Evolutionary conservation across 2,329 filamentous ascomycete genomes (phyloP), one percentile per base, ranked within the genome.

Genomic region (Tolypocladium album): DNA sequence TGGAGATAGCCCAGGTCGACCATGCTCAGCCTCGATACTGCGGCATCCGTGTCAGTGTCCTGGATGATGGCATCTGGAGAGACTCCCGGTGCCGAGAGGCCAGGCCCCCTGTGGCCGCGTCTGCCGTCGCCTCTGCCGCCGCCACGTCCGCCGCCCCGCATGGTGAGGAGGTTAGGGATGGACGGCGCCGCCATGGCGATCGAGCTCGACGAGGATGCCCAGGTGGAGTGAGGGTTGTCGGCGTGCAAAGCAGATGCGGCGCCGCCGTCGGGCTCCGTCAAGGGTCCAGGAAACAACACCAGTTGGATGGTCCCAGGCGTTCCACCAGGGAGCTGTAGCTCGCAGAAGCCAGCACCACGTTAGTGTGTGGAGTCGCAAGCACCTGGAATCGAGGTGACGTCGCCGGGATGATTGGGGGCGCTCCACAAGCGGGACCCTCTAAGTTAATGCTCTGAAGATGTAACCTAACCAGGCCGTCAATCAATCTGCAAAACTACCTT

Each of bases 41-140:
- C 90, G 34, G 94, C 94, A 77, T 99, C 94, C 62, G 87, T 87
- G 74, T 99, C 94, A 3, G 94, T 99, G 64, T 87, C 86, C 73
- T 96, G 93, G 60, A 99, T 87, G 47, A 88, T 83, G 61, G 81
- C 79, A 74, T 97, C 92, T 66, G 87, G 86, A 55, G 75, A 75
- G 50, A 69, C 65, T n/a, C 69, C 65, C 27, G 67, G 60, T 58
- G 64, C 66, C 64, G 66, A 67, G 58, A 68, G 72, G 63, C 70
- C 73, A 36, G 9, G 27, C 17, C 36, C 20, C 17, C 20, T 20
- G 17, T 12, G 31, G 55, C 76, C 77, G n/a, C 67, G 64, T 59
- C 79, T 64, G 59, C 64, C 66, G 75, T 74, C 34, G 73, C 79
- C 67, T 75, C 45, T 45, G 17, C 76, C 79, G 71, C 69, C 65